Conservation (phyloP, 306 rosid species). For the Inga oerstediana region DNA sequence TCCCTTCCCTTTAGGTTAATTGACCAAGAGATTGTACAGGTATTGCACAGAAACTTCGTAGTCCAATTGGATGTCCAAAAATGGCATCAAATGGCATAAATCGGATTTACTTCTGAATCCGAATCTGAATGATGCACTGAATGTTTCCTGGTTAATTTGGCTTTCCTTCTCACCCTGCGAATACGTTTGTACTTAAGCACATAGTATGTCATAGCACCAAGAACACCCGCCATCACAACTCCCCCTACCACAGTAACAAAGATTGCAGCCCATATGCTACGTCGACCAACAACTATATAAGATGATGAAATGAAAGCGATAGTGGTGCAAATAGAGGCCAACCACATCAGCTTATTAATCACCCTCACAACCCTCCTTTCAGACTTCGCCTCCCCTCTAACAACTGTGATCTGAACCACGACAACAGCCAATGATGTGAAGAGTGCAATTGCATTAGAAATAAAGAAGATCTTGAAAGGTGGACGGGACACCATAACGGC, state of each 20-base stretch:
- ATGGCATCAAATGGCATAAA: slow-evolving; percentile 63
- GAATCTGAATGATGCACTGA: slow-evolving; percentile 49
- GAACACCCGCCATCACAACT: slow-evolving; percentile 62
- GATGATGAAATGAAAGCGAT: slow-evolving; percentile 74
- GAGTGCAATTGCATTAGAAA: slow-evolving; percentile 73
- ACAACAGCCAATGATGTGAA: slow-evolving; percentile 85
- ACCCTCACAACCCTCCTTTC: slow-evolving; percentile 80
- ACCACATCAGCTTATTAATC: slow-evolving; percentile 93
- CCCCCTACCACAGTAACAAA: slow-evolving; percentile 64
- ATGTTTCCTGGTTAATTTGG: slow-evolving; percentile 38
- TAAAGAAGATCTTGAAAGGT: slow-evolving; percentile 70
- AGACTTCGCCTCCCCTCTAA: slow-evolving; percentile 75
- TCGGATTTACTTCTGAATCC: slow-evolving; percentile 68
- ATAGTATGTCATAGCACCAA: slow-evolving; percentile 78
- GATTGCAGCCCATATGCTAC: slow-evolving; percentile 72
- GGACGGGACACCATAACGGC: slow-evolving; percentile 51
- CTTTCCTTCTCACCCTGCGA: slow-evolving; percentile 62
- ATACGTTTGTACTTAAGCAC: slow-evolving; percentile 66
- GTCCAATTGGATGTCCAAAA: slow-evolving; percentile 22
- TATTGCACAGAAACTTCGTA: slow-evolving; percentile 15
- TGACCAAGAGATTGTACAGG: too few species aligned
- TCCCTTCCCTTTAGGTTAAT: slow-evolving; percentile 17
- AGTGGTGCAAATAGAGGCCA: slow-evolving; percentile 78
- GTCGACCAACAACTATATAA: slow-evolving; percentile 78
- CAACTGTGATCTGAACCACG: slow-evolving; percentile 83